phyloP scores from a whole-genome alignment of 2,329 filamentous ascomycete genomes.

The Nemania diffusa region DNA sequence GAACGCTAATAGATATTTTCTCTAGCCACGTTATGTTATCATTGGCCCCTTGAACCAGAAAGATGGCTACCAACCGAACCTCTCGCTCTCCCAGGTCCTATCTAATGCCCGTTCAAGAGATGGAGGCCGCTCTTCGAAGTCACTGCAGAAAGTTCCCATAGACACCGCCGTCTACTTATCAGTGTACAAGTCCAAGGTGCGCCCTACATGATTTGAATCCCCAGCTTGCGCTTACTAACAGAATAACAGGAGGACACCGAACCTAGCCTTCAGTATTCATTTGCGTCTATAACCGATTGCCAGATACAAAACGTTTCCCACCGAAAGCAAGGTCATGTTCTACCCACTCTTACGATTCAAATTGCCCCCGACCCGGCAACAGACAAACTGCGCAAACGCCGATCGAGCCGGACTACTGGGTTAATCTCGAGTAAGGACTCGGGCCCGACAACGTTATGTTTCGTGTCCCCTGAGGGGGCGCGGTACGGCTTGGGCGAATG shows the following conservation, averaged over 20 bases:
- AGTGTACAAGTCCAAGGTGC: conserved; percentile 67
- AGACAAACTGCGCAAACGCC: conserved; percentile 71
- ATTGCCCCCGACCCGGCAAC: conserved; percentile 61
- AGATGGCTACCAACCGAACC: conserved; percentile 51
- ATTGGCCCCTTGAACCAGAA: conserved; percentile 57
- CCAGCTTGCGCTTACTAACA: conserved; percentile 33
- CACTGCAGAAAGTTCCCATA: conserved; percentile 47
- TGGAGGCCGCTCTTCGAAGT: conserved; percentile 52
- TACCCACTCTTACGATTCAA: conserved; percentile 69
- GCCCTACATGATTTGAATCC: conserved; percentile 30
- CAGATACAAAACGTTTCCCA: conserved; percentile 68
- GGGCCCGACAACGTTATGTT: conserved; percentile 62
- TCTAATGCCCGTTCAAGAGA: conserved; percentile 54
- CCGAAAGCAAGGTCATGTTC: conserved; percentile 68
- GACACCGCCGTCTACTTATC: conserved; percentile 62
- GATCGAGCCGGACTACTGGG: conserved; percentile 71
- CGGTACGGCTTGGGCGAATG: conserved; percentile 67
- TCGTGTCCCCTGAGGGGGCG: conserved; percentile 66
- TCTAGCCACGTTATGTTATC: conserved; percentile 68
- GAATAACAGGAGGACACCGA: conserved; percentile 62
- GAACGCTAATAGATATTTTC: conserved; percentile 35
- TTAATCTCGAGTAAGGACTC: conserved; percentile 64
- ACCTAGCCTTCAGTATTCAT: conserved; percentile 63
- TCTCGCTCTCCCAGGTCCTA: conserved; percentile 54
- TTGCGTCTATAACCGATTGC: conserved; percentile 65